Evolutionary conservation across 805 yeast genomes (phyloP).

Genomic region (Yarrowia porcina): DNA sequence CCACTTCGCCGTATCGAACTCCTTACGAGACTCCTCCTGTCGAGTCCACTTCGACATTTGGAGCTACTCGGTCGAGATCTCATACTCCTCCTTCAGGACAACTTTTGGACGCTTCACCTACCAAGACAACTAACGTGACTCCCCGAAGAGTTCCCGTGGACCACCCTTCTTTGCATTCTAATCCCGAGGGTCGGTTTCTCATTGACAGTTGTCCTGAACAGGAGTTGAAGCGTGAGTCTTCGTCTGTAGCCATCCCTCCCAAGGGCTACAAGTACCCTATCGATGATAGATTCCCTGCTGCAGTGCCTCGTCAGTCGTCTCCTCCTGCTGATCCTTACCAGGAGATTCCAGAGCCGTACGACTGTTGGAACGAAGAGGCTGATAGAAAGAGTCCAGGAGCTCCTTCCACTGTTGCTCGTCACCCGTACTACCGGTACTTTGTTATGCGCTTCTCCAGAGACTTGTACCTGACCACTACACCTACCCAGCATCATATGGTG

Average conservation of each 20-base stretch:
- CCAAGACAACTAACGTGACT: not conserved
- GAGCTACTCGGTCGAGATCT: not conserved
- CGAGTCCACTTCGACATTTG: constrained; percentile 8
- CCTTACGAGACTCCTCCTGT: constrained; percentile 2
- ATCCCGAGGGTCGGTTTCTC: constrained; percentile 24
- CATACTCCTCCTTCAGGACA: not conserved
- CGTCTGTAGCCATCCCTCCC: not conserved
- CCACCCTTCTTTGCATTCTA: constrained; percentile 22
- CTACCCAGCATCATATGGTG: constrained; percentile 22
- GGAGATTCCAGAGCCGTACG: constrained; percentile 20
- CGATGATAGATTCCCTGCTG: constrained; percentile 18
- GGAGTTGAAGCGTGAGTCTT: not conserved
- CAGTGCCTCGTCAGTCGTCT: constrained; percentile 10
- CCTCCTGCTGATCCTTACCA: constrained; percentile 15
- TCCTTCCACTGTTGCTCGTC: not conserved
- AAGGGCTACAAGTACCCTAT: constrained; percentile 17
- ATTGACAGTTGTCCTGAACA: constrained; percentile 22
- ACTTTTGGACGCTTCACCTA: constrained; percentile 1
- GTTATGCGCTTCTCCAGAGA: constrained; percentile 21
- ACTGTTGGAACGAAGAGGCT: constrained; percentile 12
- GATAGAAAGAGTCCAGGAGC: constrained; percentile 1
- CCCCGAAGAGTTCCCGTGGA: constrained; percentile 21
- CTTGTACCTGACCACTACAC: constrained; percentile 18
- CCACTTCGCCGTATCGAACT: not conserved
- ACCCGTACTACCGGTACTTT: constrained; percentile 18